Percentiles rank a stretch among this genome's conserved stretches.
These are phyloP conservation scores for Tritrichomonas foetus DNA, from an alignment of 208 protist species.

Conservation along the genomic window DNA sequence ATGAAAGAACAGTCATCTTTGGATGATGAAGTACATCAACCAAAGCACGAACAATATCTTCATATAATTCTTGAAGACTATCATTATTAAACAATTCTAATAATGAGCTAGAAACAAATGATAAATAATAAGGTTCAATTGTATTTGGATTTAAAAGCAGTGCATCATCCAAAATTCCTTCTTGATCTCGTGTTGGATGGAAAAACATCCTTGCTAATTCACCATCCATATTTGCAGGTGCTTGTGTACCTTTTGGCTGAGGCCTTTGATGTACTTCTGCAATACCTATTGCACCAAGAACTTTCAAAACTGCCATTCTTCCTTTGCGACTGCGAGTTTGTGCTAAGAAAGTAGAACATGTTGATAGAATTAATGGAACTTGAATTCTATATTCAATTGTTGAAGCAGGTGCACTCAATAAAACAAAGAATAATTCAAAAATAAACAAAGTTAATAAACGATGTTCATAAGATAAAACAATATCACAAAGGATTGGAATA, in stretches of 20 bases:
- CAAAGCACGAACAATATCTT: not conserved
- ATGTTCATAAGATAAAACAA: not conserved
- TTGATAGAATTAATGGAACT: not conserved
- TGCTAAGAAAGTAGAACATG: not conserved
- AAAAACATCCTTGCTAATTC: not conserved
- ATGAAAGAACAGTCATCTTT: not conserved
- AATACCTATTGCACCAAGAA: not conserved
- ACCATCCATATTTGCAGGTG: not conserved
- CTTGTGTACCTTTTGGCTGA: not conserved
- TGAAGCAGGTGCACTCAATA: not conserved
- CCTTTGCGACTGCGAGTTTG: not conserved
- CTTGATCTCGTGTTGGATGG: not conserved
- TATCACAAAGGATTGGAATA: not conserved
- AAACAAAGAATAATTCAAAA: not conserved
- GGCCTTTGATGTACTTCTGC: not conserved
- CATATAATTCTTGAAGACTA: not conserved
- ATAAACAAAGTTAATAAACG: not conserved
- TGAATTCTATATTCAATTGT: not conserved
- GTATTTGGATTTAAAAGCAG: not conserved
- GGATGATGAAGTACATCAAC: not conserved
- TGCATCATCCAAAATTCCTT: not conserved
- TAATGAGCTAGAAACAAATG: not conserved
- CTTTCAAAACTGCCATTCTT: not conserved
- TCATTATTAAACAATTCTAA: slow-evolving; percentile 12
- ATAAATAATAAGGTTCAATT: not conserved